These are phyloP conservation scores for Echeveria elegans DNA, from an alignment of 164 flowering plant species.

Conservation along the genomic window DNA sequence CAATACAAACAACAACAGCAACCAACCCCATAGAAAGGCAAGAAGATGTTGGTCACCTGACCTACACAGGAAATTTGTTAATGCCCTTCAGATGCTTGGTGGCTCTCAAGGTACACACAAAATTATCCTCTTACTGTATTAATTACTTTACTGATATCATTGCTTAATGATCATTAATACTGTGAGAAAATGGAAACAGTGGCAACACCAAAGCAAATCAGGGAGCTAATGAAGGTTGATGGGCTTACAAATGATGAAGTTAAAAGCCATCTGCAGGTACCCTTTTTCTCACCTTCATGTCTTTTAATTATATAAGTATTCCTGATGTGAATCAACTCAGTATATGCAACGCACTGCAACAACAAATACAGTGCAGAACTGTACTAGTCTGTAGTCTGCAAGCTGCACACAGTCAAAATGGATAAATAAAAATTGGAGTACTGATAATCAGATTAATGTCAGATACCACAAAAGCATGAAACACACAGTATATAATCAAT, in stretches of 20 bases:
- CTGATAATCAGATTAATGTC: background rate
- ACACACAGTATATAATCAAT: no score
- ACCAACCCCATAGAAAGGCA: conserved; percentile 78
- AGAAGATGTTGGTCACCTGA: conserved; percentile 99
- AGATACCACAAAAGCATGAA: background rate
- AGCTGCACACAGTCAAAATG: background rate
- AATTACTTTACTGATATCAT: no score
- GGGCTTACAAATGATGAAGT: conserved; percentile 99
- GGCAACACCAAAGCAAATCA: conserved; percentile 97
- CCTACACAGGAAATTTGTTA: conserved; percentile 85
- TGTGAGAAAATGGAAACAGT: no score
- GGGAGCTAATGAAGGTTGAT: conserved; percentile 98
- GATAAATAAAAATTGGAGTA: background rate
- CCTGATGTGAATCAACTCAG: conserved; percentile 2
- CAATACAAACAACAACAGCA: conserved; percentile 2
- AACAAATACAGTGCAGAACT: no score
- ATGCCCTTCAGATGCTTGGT: conserved; percentile 94
- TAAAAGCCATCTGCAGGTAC: conserved; percentile 96
- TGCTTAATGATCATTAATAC: no score
- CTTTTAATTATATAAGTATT: background rate
- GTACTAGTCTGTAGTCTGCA: background rate
- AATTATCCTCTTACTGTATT: no score
- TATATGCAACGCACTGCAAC: background rate
- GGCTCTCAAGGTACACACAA: conserved; percentile 77
- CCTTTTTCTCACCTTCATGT: conserved; percentile 16